Evolutionary conservation across 495 filamentous ascomycete species (phyloP).

Genomic region (Daldinia decipiens): DNA sequence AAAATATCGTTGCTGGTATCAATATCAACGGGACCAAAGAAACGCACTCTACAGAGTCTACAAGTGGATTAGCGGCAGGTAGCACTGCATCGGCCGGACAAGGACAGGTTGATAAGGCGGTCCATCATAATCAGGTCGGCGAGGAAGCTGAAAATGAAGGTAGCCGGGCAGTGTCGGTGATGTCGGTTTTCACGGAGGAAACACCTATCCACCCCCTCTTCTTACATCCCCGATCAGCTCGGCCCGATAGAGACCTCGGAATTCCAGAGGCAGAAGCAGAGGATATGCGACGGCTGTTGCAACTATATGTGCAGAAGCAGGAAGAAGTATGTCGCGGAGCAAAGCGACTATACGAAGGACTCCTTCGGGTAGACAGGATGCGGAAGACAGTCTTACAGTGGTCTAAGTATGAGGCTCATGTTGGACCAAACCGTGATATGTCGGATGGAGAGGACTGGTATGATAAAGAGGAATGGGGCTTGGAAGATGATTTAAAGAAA

Average conservation of each 20-base stretch:
- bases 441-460: constrained; percentile 98
- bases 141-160: constrained; percentile 25
- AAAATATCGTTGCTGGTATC: constrained; percentile 1
- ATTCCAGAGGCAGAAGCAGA: constrained; percentile 85
- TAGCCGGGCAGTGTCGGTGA: constrained; percentile 55
- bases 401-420: constrained; percentile 88
- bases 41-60: background rate
- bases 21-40: constrained; percentile 22
- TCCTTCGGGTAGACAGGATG: constrained; percentile 80
- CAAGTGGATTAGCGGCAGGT: constrained; percentile 17
- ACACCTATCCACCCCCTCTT: constrained; percentile 84
- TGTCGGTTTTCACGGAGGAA: constrained; percentile 60
- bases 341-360: constrained; percentile 75
- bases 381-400: constrained; percentile 82
- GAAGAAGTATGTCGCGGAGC: constrained; percentile 91
- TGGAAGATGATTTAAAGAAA: constrained; percentile 87
- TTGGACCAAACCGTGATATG: constrained; percentile 73
- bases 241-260: constrained; percentile 81
- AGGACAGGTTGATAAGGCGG: constrained; percentile 61
- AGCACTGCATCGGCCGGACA: constrained; percentile 68
- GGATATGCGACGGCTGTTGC: constrained; percentile 83
- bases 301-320: constrained; percentile 92
- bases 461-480: constrained; percentile 86
- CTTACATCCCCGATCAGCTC: constrained; percentile 72
- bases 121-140: constrained; percentile 26